Evolutionary conservation across 352 stramenopile species (phyloP), one percentile per base, ranked within the genome.

Genomic region (Phytophthora pisi): DNA sequence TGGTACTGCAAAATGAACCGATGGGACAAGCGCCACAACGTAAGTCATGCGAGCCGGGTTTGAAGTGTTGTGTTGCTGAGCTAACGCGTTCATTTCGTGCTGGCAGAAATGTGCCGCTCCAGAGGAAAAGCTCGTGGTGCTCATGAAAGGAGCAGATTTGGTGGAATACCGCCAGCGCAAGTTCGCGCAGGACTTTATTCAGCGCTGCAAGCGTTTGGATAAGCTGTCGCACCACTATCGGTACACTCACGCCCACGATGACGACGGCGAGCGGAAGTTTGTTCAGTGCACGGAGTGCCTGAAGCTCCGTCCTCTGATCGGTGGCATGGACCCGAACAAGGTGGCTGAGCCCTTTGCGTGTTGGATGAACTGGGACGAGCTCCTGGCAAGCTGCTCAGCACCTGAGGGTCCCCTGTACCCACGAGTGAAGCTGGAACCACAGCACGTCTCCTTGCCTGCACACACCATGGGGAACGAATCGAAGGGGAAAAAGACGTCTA

Each of bases 1-100:
- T 94, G 86, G 86, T 94, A 93, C 68, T 94, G 86, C 81, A 90
- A 91, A 72, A 93, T 94, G 86, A 94, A 94, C 55, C 79, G 79
- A 31, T 94, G 86, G 86, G 84, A 91, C 69, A 90, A 91, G 56
- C 77, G 72, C 28, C 87, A 84, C 60, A 94, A 93, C 61, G 86
- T 92, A 71, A 61, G 81, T 54, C 45, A 28, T 56, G 46, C 46
- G 36, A 11, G 30, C 24, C n/a, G 51, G 40, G 13, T 4, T 26
- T 15, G 18, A 3, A 5, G 11, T 24, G 42, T 45, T 6, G 45
- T 20, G 30, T 26, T 51, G 13, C 45, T 47, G 18, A 54, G 5
- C 51, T 60, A 42, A 64, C 56, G 54, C 51, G 26, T 24, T 34
- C 36, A 49, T 24, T 10, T 16, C 49, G 55, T 10, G 0, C 34